phyloP scores from a whole-genome alignment of 257 asterid species.

The Jaltomata sinuosa region DNA sequence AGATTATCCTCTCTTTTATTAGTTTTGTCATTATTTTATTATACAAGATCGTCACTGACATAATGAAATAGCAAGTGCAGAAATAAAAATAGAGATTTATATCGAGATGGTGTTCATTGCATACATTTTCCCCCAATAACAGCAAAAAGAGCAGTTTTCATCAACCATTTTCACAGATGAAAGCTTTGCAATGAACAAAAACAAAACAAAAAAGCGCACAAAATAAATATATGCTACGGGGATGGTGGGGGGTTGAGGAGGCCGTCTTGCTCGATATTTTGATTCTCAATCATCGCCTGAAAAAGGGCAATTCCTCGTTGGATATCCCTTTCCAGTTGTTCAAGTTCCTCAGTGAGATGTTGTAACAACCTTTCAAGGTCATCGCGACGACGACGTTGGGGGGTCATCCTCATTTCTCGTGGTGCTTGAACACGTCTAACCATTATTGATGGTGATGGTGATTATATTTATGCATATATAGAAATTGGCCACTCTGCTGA shows the following conservation, averaged over 20 bases:
- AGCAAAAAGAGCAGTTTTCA: neutral
- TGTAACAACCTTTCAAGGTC: too few species aligned
- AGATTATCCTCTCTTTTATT: neutral
- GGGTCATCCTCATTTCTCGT: neutral
- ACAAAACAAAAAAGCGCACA: too few species aligned
- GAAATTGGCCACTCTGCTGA: too few species aligned
- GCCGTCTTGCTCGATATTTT: neutral
- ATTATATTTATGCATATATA: neutral
- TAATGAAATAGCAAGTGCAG: neutral
- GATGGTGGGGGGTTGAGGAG: neutral
- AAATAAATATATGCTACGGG: neutral
- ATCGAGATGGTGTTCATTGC: neutral
- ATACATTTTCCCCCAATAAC: neutral
- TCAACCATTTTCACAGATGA: too few species aligned
- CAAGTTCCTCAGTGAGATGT: too few species aligned
- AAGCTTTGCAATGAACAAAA: neutral
- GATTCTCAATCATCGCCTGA: neutral
- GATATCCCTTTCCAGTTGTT: too few species aligned
- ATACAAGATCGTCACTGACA: neutral
- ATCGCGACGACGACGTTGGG: neutral
- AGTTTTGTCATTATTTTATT: neutral
- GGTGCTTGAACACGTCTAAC: neutral
- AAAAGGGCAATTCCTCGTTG: too few species aligned
- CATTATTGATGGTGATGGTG: neutral
- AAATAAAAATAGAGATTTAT: too few species aligned